These are phyloP conservation scores for Cystobasidium tubakii DNA, from an alignment of 768 basidiomycete species.

Conservation along the genomic window DNA sequence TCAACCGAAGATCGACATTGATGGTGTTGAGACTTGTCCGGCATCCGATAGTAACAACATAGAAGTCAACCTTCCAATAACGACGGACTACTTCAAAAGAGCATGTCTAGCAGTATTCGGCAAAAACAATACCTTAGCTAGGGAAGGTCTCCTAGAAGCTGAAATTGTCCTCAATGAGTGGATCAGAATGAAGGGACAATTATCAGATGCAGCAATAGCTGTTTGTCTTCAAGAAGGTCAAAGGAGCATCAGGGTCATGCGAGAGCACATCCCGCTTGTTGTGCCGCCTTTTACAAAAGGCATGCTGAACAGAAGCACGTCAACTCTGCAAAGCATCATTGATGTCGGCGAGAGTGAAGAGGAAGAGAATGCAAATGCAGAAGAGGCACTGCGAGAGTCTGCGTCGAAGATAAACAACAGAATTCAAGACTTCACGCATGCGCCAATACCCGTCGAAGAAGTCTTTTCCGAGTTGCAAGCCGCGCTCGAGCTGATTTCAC, in stretches of 20 bases:
- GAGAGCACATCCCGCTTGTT: not conserved
- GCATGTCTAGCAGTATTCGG: not conserved
- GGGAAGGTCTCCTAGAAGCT: conserved; percentile 15
- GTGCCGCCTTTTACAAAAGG: not conserved
- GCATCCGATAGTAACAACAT: not conserved
- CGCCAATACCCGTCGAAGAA: not conserved
- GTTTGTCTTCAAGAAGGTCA: not conserved
- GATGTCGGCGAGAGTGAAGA: not conserved
- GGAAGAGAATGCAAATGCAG: not conserved
- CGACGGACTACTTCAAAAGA: not conserved
- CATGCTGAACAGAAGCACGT: not conserved
- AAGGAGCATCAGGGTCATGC: not conserved
- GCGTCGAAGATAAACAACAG: not conserved
- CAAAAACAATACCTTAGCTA: not conserved
- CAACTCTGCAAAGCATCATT: not conserved
- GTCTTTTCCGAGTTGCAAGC: not conserved
- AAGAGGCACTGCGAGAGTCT: not conserved
- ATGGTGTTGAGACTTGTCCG: not conserved
- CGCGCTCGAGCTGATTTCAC: conserved; percentile 6
- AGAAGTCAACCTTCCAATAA: not conserved
- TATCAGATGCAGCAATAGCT: not conserved
- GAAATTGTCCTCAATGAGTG: not conserved
- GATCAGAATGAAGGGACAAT: not conserved
- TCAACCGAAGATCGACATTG: not conserved
- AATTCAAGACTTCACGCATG: not conserved